phyloP scores from a whole-genome alignment of 768 basidiomycete genomes.

The Calocybe cyanea region DNA sequence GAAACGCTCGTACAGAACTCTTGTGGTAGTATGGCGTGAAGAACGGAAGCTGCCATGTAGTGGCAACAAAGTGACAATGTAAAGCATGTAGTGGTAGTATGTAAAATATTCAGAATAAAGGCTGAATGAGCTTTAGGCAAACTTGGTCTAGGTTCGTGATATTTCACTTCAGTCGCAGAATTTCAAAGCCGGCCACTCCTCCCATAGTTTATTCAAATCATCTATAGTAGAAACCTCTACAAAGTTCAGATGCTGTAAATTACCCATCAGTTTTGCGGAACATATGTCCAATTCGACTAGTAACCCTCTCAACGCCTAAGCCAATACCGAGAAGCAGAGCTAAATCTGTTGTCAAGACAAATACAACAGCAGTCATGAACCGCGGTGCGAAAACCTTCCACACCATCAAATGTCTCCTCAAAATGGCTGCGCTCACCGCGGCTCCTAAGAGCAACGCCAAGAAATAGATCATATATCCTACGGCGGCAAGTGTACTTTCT shows the following conservation, averaged over 20 bases:
- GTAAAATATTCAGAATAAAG: too few relatives aligned
- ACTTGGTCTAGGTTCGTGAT: too few relatives aligned
- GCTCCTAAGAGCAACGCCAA: conserved; percentile 60
- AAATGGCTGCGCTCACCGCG: conserved; percentile 67
- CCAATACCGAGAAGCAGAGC: conserved; percentile 61
- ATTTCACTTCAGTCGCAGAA: too few relatives aligned
- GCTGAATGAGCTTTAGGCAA: too few relatives aligned
- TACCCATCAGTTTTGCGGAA: conserved; percentile 14
- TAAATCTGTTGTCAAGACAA: conserved; percentile 67
- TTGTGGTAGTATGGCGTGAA: too few relatives aligned
- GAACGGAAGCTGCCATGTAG: too few relatives aligned
- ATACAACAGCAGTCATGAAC: conserved; percentile 76
- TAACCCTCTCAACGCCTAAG: conserved; percentile 49
- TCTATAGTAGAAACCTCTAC: not conserved
- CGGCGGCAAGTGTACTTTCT: conserved; percentile 46
- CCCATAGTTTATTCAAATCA: too few relatives aligned
- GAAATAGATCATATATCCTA: conserved; percentile 73
- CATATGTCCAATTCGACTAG: conserved; percentile 20
- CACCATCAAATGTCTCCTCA: conserved; percentile 90
- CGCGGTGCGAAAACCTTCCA: conserved; percentile 99
- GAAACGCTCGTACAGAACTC: too few relatives aligned
- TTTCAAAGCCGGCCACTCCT: too few relatives aligned
- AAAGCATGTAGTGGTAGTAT: too few relatives aligned
- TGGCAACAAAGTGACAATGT: too few relatives aligned
- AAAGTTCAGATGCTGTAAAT: not conserved